A percentile compares a stretch with the other conserved stretches of the same genome.
phyloP scores from a whole-genome alignment of 1,284 basidiomycete genomes.

The Puccinia hordei region DNA sequence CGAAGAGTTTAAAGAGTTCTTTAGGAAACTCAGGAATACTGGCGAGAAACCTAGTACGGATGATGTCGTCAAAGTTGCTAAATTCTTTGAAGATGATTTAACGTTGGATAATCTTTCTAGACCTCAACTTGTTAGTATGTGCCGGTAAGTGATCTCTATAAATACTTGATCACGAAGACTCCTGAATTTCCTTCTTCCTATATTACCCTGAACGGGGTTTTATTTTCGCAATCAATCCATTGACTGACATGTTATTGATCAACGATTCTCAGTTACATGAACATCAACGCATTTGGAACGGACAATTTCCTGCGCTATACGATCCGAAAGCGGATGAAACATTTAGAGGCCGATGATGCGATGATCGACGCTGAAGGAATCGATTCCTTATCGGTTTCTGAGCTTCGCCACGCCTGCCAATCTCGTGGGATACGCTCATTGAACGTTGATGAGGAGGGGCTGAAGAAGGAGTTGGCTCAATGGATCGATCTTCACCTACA shows the following conservation, averaged over 20 bases:
- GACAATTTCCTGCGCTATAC: conserved; percentile 97
- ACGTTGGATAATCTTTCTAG: conserved; percentile 96
- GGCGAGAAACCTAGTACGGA: conserved; percentile 85
- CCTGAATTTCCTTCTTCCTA: background rate
- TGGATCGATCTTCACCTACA: conserved; percentile 94
- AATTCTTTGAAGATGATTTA: conserved; percentile 94
- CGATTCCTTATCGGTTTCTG: conserved; percentile 82
- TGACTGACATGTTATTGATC: background rate
- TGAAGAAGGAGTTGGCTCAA: conserved; percentile 83
- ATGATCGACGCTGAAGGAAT: conserved; percentile 85
- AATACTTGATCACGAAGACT: background rate
- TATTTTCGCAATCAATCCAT: background rate
- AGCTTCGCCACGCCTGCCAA: conserved; percentile 90
- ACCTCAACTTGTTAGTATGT: conserved; percentile 96
- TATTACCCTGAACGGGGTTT: too few species aligned
- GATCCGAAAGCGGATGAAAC: conserved; percentile 79
- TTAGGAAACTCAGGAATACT: conserved; percentile 92
- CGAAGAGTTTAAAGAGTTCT: conserved; percentile 98
- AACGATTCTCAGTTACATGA: conserved; percentile 71
- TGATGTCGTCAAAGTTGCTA: conserved; percentile 91
- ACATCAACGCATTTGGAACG: conserved; percentile 95
- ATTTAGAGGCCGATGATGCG: conserved; percentile 86
- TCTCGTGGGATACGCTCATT: conserved; percentile 87
- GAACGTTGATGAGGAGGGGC: conserved; percentile 65
- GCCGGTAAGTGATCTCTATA: conserved; percentile 63